Evolutionary conservation across 163 green algal species (phyloP), one percentile per base, ranked within the genome.

Genomic region (Prototheca wickerhamii): DNA sequence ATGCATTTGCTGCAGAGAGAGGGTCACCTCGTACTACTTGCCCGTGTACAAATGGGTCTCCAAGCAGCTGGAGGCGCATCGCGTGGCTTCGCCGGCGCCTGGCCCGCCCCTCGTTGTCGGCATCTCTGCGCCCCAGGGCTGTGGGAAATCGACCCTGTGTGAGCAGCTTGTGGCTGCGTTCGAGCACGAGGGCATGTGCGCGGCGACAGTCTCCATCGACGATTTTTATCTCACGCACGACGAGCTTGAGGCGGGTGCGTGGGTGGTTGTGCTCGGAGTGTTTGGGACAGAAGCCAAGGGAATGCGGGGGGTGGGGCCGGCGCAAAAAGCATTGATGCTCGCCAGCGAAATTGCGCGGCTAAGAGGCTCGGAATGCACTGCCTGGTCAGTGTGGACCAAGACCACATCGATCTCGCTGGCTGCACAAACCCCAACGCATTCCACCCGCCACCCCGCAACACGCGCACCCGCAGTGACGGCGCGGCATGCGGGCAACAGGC

Each of bases 21-120:
- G 79, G n/a, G 67, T 95, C 23, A 96, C 88, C 69, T 92, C 92
- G 28, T 99, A 97, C 81, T 98, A 99, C 83, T 81, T 99, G 26
- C 93, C 93, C 0, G 80, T 95, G 2, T 97, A 86, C 76, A 90
- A 94, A 64, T 99, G 93, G 92, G 76, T 77, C 21, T 30, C 76
- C 29, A n/a, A 61, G 0, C 90, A 96, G 75, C 60, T 97, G 58
- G 51, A 70, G 49, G 50, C 70, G 32, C 90, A 96, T 68, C 65
- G 74, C 20, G 29, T 50, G 4, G 65, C 74, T 2, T 54, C 20
- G 12, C 63, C 54, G 29, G 25, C 25, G 26, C 12, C 3, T 60
- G 67, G 40, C 21, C 58, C 60, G 5, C 70, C 79, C 1, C 60
- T 90, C 49, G 69, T 90, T 51, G 65, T 97, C 12, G 94, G 94